Evolutionary conservation across 768 basidiomycete genomes (phyloP).

Genomic region (Cyclocybe cylindracea): DNA sequence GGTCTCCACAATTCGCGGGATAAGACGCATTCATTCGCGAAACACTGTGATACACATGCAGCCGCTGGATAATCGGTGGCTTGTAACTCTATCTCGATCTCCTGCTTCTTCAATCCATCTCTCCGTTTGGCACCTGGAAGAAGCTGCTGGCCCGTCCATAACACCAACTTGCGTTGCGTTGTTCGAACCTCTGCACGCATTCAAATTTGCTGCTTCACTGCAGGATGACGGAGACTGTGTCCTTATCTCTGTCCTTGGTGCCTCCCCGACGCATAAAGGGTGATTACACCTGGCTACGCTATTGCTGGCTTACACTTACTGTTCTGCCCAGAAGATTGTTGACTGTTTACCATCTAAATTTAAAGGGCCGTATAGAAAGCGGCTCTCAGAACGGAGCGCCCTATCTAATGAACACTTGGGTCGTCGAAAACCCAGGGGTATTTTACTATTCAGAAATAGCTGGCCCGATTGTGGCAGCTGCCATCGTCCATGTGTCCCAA

Average conservation of each 20-base stretch:
- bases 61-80: constrained; percentile 50
- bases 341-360: constrained; percentile 13
- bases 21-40: constrained; percentile 36
- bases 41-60: constrained; percentile 46
- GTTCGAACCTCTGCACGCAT: constrained; percentile 26
- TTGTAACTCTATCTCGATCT: constrained; percentile 41
- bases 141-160: constrained; percentile 1
- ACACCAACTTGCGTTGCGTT: constrained; percentile 24
- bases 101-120: constrained; percentile 31
- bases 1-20: constrained; percentile 32
- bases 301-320: not conserved
- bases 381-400: constrained; percentile 4
- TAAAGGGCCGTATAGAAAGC: constrained; percentile 6
- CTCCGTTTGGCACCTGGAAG: constrained; percentile 41
- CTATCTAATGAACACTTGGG: constrained; percentile 7
- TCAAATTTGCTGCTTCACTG: constrained; percentile 35
- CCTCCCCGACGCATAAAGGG: constrained; percentile 15
- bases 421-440: constrained; percentile 14
- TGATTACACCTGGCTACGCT: not conserved
- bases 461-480: constrained; percentile 28
- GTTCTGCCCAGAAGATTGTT: constrained; percentile 3
- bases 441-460: constrained; percentile 19
- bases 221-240: constrained; percentile 20
- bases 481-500: constrained; percentile 19
- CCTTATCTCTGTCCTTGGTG: constrained; percentile 21